Base-by-base conservation (phyloP, 2,329 filamentous ascomycete genomes). In the Coniochaeta pulveracea region DNA sequence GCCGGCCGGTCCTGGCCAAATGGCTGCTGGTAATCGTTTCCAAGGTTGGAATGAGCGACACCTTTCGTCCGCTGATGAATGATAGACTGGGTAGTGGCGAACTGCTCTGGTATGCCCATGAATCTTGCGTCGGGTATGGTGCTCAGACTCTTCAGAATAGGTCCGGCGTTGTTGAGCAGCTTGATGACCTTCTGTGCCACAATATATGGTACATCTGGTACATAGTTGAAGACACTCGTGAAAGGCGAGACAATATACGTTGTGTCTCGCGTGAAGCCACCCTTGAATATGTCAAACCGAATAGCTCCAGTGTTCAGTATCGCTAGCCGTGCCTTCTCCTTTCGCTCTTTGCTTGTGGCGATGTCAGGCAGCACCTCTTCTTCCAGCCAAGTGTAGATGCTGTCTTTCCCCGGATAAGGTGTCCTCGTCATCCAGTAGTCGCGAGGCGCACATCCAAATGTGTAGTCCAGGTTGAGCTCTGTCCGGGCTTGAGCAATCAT, bases 211-310 rank as follows among this genome's bases (percentile, higher is more conserved):
- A 98, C 82, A 45, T 93, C 76, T 34, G 80, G 76, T 33, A 95
- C 66, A 44, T 77, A 85, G 17, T 69, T 66, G 54, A 95, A 81
- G 2, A 71, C 73, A 54, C 80, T 93, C 2, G 74, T 76, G 52
- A 98, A 98, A 0, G 91, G 91, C 7, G 83, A 93, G 18, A 96
- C 69, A 24, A 89, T 79, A 50, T 76, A 96, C 0, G 82, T 85
- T 4, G 79, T 80, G 52, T 98, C 91, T 24, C 76, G 75, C 0
- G 91, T 96, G 50, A 96, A 96, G 0, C 79, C 65, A 0, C 91
- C 91, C 53, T 89, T 76, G 66, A 95, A 93, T 40, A 98, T 83
- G 54, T 98, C 91, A 55, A 96, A 98, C 27, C 91, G 82, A 43
- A 98, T 76, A 4, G 83, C 84, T 17, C 91, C 91, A 0, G 85